These are phyloP conservation scores for Obelidium mucronatum DNA, from an alignment of 192 early-diverging fungal species.

Conservation along the genomic window DNA sequence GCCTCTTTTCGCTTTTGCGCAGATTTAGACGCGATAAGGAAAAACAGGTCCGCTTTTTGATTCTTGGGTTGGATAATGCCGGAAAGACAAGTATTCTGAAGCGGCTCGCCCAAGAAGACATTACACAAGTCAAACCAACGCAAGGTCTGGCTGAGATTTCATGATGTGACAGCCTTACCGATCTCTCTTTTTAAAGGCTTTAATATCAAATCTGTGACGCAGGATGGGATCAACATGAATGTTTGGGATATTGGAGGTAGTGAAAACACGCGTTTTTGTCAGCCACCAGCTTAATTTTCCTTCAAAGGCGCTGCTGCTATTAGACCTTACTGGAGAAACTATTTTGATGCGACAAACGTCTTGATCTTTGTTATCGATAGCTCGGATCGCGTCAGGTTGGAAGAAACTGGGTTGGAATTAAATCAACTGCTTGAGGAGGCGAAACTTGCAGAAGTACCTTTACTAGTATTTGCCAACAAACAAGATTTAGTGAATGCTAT, in stretches of 20 bases:
- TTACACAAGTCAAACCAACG: conserved; percentile 67
- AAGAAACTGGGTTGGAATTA: conserved; percentile 82
- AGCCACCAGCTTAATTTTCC: neutral
- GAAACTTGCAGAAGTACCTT: conserved; percentile 86
- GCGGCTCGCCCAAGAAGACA: conserved; percentile 60
- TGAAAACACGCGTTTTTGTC: neutral
- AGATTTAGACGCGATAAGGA: conserved; percentile 50
- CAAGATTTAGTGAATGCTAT: conserved; percentile 81
- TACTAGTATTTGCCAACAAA: conserved; percentile 98
- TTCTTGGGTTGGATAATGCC: conserved; percentile 69
- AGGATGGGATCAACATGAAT: conserved; percentile 66
- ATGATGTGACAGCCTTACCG: neutral
- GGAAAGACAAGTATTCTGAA: conserved; percentile 67
- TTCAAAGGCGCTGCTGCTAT: conserved; percentile 61
- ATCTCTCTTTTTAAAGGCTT: conserved; percentile 43
- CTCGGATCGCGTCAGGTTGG: conserved; percentile 83
- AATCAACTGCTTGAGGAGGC: conserved; percentile 83
- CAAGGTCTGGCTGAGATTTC: no score
- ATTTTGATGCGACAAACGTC: conserved; percentile 68
- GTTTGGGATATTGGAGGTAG: conserved; percentile 70
- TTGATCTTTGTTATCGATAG: conserved; percentile 96
- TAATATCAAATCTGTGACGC: conserved; percentile 65
- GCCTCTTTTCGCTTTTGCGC: conserved; percentile 58
- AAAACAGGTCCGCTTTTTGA: conserved; percentile 59
- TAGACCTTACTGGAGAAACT: conserved; percentile 68